A percentile compares a stretch with the other conserved stretches of the same genome.
Evolutionary conservation across 1,284 basidiomycete genomes (phyloP).

Genomic region (Volvariella surrecta): DNA sequence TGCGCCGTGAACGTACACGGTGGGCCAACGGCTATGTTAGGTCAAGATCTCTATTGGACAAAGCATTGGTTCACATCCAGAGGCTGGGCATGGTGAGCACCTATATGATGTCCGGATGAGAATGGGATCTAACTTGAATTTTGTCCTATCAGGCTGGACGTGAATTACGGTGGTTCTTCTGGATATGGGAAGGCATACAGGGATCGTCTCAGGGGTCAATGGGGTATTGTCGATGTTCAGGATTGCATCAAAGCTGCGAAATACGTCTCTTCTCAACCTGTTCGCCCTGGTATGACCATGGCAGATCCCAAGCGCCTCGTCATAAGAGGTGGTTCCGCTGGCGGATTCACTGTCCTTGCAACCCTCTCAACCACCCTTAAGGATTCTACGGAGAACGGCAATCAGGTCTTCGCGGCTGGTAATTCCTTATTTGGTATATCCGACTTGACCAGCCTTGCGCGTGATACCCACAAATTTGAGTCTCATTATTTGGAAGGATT

Average conservation of each 20-base stretch:
- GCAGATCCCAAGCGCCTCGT: slow-evolving; percentile 49
- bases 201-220: slow-evolving; percentile 48
- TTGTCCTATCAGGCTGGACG: slow-evolving; percentile 39
- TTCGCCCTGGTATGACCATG: slow-evolving; percentile 14
- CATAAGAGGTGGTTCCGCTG: slow-evolving; percentile 53
- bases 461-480: slow-evolving; percentile 64
- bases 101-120: neutral
- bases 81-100: slow-evolving; percentile 50
- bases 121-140: neutral
- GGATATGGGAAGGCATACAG: slow-evolving; percentile 58
- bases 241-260: slow-evolving; percentile 48
- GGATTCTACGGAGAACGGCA: slow-evolving; percentile 13
- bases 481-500: slow-evolving; percentile 44
- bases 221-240: slow-evolving; percentile 60
- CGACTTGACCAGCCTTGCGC: slow-evolving; percentile 37
- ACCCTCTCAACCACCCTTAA: slow-evolving; percentile 28
- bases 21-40: slow-evolving; percentile 46
- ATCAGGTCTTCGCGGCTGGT: slow-evolving; percentile 36
- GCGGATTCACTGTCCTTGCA: slow-evolving; percentile 53
- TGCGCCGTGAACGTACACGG: slow-evolving; percentile 58
- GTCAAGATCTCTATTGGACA: slow-evolving; percentile 39
- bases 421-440: slow-evolving; percentile 48
- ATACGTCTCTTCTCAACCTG: slow-evolving; percentile 28
- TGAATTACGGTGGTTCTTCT: slow-evolving; percentile 65
- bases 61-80: slow-evolving; percentile 61